A percentile compares a stretch with the other conserved stretches of the same genome.
Conservation (phyloP, 345 rosid species). For the Passiflora organensis region DNA sequence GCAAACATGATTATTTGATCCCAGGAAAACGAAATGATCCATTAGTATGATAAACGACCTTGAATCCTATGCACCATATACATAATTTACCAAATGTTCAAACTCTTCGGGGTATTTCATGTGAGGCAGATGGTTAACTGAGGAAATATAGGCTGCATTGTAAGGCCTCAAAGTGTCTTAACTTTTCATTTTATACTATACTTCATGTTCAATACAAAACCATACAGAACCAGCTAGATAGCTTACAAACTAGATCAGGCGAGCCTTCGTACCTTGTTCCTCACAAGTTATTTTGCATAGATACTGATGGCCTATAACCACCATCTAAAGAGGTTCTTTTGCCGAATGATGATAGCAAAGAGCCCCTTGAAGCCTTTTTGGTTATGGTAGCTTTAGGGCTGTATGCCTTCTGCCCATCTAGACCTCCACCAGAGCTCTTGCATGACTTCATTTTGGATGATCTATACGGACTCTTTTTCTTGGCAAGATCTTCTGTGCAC, state of each 20-base stretch:
- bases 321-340: conserved; percentile 22
- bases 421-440: conserved; percentile 39
- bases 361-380: conserved; percentile 43
- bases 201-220: neutral
- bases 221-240: too few relatives aligned
- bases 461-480: conserved; percentile 27
- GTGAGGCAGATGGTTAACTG: too few relatives aligned
- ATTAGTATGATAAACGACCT: too few relatives aligned
- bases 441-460: conserved; percentile 38
- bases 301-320: conserved; percentile 5
- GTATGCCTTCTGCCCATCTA: conserved; percentile 27
- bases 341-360: conserved; percentile 32
- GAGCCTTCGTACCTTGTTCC: neutral
- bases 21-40: too few relatives aligned
- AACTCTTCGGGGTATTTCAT: too few relatives aligned
- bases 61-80: too few relatives aligned
- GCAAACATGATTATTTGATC: too few relatives aligned
- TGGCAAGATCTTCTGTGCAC: conserved; percentile 44
- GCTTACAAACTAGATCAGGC: too few relatives aligned
- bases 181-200: too few relatives aligned
- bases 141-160: too few relatives aligned
- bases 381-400: conserved; percentile 43
- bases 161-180: too few relatives aligned
- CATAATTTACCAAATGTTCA: too few relatives aligned
- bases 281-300: conserved; percentile 9